Conservation (phyloP, 164 flowering plant species). For the Chloranthus sessilifolius region DNA sequence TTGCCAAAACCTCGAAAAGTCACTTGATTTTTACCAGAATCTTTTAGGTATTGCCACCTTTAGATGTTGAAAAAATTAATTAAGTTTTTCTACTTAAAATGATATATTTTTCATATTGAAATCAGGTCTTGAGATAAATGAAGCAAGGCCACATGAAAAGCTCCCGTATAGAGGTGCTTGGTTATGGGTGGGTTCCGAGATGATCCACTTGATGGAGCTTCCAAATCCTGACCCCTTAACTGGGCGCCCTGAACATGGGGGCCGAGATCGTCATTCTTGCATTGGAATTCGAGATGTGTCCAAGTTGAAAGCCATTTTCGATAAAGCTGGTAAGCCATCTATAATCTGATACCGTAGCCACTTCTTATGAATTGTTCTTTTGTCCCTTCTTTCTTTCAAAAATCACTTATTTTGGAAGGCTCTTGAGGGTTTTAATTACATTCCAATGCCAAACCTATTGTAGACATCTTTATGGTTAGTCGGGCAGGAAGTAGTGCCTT, state of each 20-base stretch:
- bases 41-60: constrained; percentile 50
- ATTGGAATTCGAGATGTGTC: constrained; percentile 78
- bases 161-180: constrained; percentile 98
- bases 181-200: constrained; percentile 98
- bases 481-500: too few species aligned
- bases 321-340: constrained; percentile 57
- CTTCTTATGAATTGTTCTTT: background rate
- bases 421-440: background rate
- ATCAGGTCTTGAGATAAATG: constrained; percentile 58
- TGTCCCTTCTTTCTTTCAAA: background rate
- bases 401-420: background rate
- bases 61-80: background rate
- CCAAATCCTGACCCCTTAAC: constrained; percentile 94
- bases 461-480: too few species aligned
- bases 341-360: too few species aligned
- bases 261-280: constrained; percentile 91
- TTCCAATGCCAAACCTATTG: too few species aligned
- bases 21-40: constrained; percentile 85
- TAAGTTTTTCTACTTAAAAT: background rate
- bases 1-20: constrained; percentile 83
- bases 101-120: constrained; percentile 2
- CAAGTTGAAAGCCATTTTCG: constrained; percentile 70
- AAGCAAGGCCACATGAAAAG: constrained; percentile 93
- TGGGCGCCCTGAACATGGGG: constrained; percentile 92
- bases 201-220: constrained; percentile 99